A percentile compares a stretch with the other conserved stretches of the same genome.
phyloP scores from a whole-genome alignment of 805 yeast genomes.

The Jamesozyma hellenica region DNA sequence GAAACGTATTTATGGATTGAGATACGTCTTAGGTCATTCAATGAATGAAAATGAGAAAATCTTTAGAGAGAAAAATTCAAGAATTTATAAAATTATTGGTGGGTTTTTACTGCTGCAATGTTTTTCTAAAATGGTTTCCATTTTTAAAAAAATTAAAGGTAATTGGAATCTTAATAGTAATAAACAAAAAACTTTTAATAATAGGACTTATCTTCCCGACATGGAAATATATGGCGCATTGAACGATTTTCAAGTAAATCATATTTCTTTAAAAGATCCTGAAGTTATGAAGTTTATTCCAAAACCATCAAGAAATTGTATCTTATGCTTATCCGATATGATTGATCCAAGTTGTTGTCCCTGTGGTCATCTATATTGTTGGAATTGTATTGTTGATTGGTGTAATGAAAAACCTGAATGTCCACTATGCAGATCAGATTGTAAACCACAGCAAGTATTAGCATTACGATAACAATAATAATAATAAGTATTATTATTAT shows the following conservation, averaged over 20 bases:
- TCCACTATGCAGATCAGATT: conserved; percentile 78
- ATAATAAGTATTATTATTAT: too few relatives aligned
- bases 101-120: conserved; percentile 46
- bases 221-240: conserved; percentile 3
- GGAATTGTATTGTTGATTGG: conserved; percentile 89
- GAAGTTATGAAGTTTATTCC: conserved; percentile 56
- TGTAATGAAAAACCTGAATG: conserved; percentile 79
- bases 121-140: conserved; percentile 31
- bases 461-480: conserved; percentile 24
- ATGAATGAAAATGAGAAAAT: conserved; percentile 30
- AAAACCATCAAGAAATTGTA: conserved; percentile 61
- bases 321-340: conserved; percentile 76
- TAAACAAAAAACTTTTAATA: too few relatives aligned
- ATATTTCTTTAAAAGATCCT: conserved; percentile 49
- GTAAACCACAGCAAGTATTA: conserved; percentile 36
- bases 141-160: neutral
- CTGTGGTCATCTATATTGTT: conserved; percentile 91
- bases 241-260: conserved; percentile 5
- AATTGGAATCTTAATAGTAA: too few relatives aligned
- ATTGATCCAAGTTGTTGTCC: conserved; percentile 72
- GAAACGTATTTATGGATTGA: conserved; percentile 66
- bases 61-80: conserved; percentile 30
- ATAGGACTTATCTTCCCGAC: too few relatives aligned
- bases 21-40: conserved; percentile 67
- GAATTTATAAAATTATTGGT: conserved; percentile 67